Base-by-base conservation (phyloP, 129 eudicot species). In the Cynara cardunculus region DNA sequence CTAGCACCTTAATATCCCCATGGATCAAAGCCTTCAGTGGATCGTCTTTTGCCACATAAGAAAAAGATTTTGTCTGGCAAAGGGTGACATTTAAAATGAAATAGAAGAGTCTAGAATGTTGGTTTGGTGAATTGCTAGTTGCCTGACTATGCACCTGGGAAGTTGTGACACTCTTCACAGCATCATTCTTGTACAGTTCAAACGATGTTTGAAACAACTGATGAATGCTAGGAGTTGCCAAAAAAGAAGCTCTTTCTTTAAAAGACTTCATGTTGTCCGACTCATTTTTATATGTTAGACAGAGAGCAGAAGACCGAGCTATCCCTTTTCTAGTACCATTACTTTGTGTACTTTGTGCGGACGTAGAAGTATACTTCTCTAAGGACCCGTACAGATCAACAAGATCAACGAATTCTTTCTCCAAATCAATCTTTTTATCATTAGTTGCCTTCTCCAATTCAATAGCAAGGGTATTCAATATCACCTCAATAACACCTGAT, bases 1-100 rank as follows among this genome's bases (percentile, higher is more conserved):
- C 93, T 64, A 92, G 84, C 73, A 82, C 75, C 86, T 86, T 89
- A 76, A 90, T 84, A 41, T 92, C 93, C 44, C 96, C 97, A 78
- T 82, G 87, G 61, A 90, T 73, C 87, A 92, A 92, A 46, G 69
- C 80, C 83, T 82, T 90, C 61, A 89, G 31, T 10, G 90, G 86
- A 78, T 87, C 90, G 53, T 90, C 87, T 76, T 87, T 88, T 28
- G 88, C 89, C 86, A 68, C 83, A 69, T 27, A 39, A 30, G 88
- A 81, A 76, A 76, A 84, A n/a, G 87, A 85, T 66, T 86, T 89
- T 53, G 90, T 83, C 31, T 84, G 91, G 46, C 80, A 85, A 30
- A 82, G 77, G 35, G 91, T 81, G 83, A 81, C 79, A 16, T 77
- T 83, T 66, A 92, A 80, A 73, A 86, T 82, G 68, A 88, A 84